Evolutionary conservation across 73 alveolate genomes (phyloP), one percentile per base, ranked within the genome.

Genomic region (Stentor roeselii): DNA sequence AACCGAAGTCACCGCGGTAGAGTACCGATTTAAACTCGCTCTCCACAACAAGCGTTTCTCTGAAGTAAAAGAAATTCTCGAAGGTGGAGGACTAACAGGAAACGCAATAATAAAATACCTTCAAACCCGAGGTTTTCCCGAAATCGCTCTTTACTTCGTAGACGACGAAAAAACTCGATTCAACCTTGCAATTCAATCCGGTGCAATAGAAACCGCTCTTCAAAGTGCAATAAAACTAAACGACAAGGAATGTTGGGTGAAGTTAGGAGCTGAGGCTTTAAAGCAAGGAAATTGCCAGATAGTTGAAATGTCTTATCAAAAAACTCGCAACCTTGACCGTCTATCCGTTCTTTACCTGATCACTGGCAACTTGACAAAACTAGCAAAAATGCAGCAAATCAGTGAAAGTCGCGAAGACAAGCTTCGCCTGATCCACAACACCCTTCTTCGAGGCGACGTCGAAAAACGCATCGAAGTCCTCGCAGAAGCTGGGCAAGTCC

Each of bases 171-270:
- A 84, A 85, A 84, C 93, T 0, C 84, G 90, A 77, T 96, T 96
- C 86, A 92, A 93, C 77, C 86, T 96, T 30, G 98, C 99, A 58
- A 74, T 92, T 50, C 90, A 91, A 86, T 86, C 96, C 86, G 99
- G 99, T 34, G 95, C 93, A 90, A 88, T 97, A 42, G 95, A 95
- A 58, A 98, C 89, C 58, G 99, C 99, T 41, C 88, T 89, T 59
- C 92, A 93, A 75, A 95, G 94, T 3, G 98, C 98, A 21, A 87
- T 89, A 78, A 91, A 85, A 60, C 78, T 92, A 39, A 95, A 95
- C 42, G 97, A 92, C 34, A 95, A 95, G 77, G 92, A 93, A 39
- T 82, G 92, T 86, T 97, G 93, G 93, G 85, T 89, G 74, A 93
- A 97, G 78, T 84, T 95, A 30, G 98, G 98, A 2, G 92, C 89